Evolutionary conservation across 2,329 filamentous ascomycete genomes (phyloP), one percentile per base, ranked within the genome.

Genomic region (Colletotrichum simmondsii): DNA sequence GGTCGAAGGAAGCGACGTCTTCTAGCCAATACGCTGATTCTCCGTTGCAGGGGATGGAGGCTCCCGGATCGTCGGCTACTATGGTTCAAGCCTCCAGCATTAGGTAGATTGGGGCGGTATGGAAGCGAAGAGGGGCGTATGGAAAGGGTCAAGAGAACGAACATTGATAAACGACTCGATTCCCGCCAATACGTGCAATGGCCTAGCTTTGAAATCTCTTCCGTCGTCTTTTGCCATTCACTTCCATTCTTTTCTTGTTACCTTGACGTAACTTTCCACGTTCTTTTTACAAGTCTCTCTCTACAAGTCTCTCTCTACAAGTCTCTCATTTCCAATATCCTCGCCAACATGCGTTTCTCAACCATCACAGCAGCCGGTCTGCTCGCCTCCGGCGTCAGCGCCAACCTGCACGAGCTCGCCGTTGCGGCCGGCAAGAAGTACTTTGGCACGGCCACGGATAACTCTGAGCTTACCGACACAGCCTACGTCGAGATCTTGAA

Each of bases 391-490:
- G 56, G 66, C 49, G 66, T 67, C 66, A 67, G 46, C 66, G 65
- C 82, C 67, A 88, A 88, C 80, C 84, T 74, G 0, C 66, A 80
- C 59, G 74, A 75, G 30, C 76, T 78, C 26, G 78, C 80, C 65
- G 68, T 76, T 5, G 77, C 76, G 37, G 75, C 75, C 11, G 80
- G 79, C 30, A 77, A 77, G 65, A 69, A 86, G 74, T 93, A 92
- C 82, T 93, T 92, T 67, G 92, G 92, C 67, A 89, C 90, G 1
- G 91, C 91, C 1, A 89, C 90, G 54, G 89, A 93, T 78, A 91
- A 92, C 71, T 78, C 80, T 2, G 87, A 71, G 53, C 64, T 73
- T 52, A 89, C 74, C 79, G 89, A 93, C 80, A 78, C 81, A 14
- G 77, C 85, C 32, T 94, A 93, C 79, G 81, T 83, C 59, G 79